Conservation (phyloP, 345 rosid genomes). For the Eucalyptus curtisii region DNA sequence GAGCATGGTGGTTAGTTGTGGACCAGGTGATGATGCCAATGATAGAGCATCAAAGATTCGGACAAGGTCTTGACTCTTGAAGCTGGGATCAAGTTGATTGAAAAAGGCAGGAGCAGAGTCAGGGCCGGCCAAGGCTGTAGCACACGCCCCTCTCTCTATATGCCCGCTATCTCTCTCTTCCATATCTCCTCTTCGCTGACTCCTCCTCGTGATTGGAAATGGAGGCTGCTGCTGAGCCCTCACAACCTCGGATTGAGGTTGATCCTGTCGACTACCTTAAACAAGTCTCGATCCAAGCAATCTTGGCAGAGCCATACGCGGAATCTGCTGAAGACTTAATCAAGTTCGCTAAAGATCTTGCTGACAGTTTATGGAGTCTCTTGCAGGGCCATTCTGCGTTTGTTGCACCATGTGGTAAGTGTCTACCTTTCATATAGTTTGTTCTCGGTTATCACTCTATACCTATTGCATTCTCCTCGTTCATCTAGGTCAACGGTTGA, state of each 20-base stretch:
- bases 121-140: not conserved
- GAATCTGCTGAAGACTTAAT: conserved; percentile 58
- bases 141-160: not conserved
- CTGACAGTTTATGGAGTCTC: conserved; percentile 44
- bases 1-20: not conserved
- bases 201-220: no score
- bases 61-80: not conserved
- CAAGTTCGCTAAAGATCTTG: conserved; percentile 34
- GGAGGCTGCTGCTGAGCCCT: no score
- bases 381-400: conserved; percentile 53
- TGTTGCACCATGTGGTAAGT: conserved; percentile 66
- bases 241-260: no score
- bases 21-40: not conserved
- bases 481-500: not conserved
- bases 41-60: not conserved
- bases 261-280: not conserved
- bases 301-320: conserved; percentile 51
- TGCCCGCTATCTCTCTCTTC: no score
- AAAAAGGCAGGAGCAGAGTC: not conserved
- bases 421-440: not conserved
- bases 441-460: not conserved
- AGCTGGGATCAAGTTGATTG: not conserved
- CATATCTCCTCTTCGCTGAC: no score
- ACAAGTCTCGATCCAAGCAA: no score
- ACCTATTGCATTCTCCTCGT: not conserved